Evolutionary conservation across 1,139 yeast species (phyloP).

Genomic region (Kurtzmaniella quercitrusa): DNA sequence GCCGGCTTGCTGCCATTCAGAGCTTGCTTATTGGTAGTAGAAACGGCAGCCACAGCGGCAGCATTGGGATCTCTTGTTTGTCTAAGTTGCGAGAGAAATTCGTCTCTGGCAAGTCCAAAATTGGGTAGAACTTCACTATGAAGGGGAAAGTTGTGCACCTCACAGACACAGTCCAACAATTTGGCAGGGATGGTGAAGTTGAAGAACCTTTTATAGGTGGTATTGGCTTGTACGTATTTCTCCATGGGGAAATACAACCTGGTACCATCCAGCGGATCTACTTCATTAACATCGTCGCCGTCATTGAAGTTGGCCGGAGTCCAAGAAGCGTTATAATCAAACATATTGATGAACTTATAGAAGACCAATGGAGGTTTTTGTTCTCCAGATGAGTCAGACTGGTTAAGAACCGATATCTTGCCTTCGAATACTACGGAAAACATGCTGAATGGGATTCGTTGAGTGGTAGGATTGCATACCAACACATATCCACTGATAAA

Average conservation of each 20-base stretch:
- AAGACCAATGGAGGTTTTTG: conserved; percentile 13
- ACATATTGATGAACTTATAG: conserved; percentile 25
- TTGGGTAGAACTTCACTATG: conserved; percentile 40
- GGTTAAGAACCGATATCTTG: conserved; percentile 16
- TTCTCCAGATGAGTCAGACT: conserved; percentile 10
- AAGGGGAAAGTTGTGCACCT: conserved; percentile 25
- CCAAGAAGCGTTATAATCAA: conserved; percentile 24
- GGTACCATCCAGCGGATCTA: conserved; percentile 33
- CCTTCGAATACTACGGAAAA: conserved; percentile 59
- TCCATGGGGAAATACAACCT: conserved; percentile 22
- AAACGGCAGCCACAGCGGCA: neutral
- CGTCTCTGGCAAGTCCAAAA: conserved; percentile 25
- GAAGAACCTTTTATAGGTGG: conserved; percentile 38
- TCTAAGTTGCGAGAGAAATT: conserved; percentile 15
- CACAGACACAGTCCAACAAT: conserved; percentile 34
- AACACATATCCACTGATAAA: conserved; percentile 50
- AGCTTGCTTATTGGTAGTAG: neutral
- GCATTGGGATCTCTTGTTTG: conserved; percentile 4
- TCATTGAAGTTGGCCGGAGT: conserved; percentile 13
- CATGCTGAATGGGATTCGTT: conserved; percentile 49
- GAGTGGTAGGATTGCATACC: conserved; percentile 37
- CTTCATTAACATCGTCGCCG: conserved; percentile 5
- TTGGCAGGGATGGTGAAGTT: conserved; percentile 36
- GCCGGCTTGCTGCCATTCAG: neutral
- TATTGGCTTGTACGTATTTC: conserved; percentile 27